A percentile compares a stretch with the other conserved stretches of the same genome.
phyloP scores from a whole-genome alignment of 768 basidiomycete species.

The Trametes elegans region DNA sequence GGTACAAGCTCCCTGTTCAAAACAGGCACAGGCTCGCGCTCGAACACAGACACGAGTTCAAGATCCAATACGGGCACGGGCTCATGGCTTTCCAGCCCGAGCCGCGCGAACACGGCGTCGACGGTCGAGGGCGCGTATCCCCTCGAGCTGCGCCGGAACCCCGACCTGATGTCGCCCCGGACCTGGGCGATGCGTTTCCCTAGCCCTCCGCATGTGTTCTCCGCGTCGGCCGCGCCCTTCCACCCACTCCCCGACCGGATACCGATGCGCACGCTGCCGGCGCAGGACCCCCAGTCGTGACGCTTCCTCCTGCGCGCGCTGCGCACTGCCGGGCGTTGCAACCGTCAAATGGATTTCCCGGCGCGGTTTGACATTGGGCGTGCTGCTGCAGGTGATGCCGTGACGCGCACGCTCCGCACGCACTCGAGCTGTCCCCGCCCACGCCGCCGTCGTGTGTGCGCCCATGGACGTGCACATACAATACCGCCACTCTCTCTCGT shows the following conservation, averaged over 20 bases:
- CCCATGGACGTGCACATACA: too few relatives aligned
- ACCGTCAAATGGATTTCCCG: too few relatives aligned
- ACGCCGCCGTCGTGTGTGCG: too few relatives aligned
- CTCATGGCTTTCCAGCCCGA: slow-evolving; percentile 8
- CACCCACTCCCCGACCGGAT: neutral
- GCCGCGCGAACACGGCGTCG: slow-evolving; percentile 17
- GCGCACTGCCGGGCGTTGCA: neutral
- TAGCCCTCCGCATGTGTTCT: slow-evolving; percentile 5
- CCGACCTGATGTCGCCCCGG: slow-evolving; percentile 8
- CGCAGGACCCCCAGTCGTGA: neutral
- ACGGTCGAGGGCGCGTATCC: slow-evolving; percentile 16
- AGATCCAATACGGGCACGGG: neutral
- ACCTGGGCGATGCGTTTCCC: slow-evolving; percentile 15
- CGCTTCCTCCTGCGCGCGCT: neutral
- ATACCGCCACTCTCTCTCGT: too few relatives aligned
- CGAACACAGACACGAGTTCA: too few relatives aligned
- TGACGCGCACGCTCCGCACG: too few relatives aligned
- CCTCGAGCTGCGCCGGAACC: slow-evolving; percentile 16
- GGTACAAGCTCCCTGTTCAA: neutral
- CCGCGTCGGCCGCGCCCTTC: neutral
- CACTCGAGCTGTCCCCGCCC: too few relatives aligned
- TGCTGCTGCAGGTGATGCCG: too few relatives aligned
- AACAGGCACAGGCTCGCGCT: neutral
- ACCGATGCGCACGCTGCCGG: neutral
- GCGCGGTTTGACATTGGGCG: too few relatives aligned